Percentiles rank a stretch among this genome's conserved stretches.
Evolutionary conservation across 805 yeast species (phyloP).

Genomic region (Metahyphopichia silvanorum): DNA sequence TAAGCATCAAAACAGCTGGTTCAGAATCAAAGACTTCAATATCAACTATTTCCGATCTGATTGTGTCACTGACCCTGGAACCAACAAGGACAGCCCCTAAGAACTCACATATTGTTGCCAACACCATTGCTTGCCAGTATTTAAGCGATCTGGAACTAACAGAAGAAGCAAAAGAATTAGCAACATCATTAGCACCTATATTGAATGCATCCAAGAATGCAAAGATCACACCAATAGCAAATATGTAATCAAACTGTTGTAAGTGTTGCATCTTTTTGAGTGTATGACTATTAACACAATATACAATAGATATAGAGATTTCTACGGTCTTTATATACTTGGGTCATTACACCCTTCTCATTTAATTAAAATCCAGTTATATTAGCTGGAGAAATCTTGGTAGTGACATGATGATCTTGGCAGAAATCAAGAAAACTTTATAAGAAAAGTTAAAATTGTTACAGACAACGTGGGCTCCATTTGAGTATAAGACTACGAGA

Average conservation of each 20-base stretch:
- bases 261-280: constrained; percentile 26
- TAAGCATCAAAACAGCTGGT: constrained; percentile 71
- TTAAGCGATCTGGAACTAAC: constrained; percentile 66
- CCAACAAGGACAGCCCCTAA: constrained; percentile 75
- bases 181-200: constrained; percentile 80
- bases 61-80: constrained; percentile 70
- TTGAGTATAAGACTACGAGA: no score
- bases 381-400: no score
- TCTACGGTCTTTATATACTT: no score
- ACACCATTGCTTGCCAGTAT: constrained; percentile 73
- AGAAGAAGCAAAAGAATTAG: constrained; percentile 76
- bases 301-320: no score
- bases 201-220: constrained; percentile 78
- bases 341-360: no score
- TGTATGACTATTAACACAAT: no score
- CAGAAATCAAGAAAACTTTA: no score
- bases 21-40: constrained; percentile 44
- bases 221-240: constrained; percentile 66
- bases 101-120: constrained; percentile 70
- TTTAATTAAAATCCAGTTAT: no score
- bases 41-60: constrained; percentile 61
- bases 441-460: no score
- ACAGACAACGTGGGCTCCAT: no score
- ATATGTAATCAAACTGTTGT: constrained; percentile 63
- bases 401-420: no score